Evolutionary conservation across 1,139 yeast species (phyloP).

Genomic region (Taphrina communis): DNA sequence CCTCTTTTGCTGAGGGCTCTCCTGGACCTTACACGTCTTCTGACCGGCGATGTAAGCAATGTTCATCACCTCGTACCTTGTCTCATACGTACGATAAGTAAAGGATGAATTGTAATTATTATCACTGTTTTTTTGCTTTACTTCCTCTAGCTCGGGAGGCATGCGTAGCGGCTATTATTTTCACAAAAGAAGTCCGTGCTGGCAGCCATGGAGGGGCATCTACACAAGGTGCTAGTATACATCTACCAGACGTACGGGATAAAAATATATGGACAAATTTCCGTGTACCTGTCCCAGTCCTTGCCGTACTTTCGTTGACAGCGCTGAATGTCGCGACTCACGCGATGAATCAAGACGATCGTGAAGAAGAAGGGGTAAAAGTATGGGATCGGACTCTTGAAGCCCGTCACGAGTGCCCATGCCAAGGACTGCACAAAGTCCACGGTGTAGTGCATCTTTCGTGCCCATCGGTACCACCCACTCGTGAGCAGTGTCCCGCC

Average conservation of each 20-base stretch:
- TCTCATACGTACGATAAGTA: neutral
- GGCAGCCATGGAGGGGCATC: neutral
- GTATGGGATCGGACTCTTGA: constrained; percentile 88
- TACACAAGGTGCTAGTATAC: neutral
- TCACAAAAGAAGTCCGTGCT: constrained; percentile 4
- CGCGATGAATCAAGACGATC: constrained; percentile 84
- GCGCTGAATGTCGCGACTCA: constrained; percentile 81
- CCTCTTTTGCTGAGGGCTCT: no score
- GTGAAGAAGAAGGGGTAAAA: constrained; percentile 92
- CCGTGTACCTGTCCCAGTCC: constrained; percentile 87
- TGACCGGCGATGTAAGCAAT: neutral
- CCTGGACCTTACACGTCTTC: no score
- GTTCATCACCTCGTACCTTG: neutral
- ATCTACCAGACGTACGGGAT: constrained; percentile 60
- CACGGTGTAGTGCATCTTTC: constrained; percentile 94
- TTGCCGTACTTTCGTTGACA: constrained; percentile 86
- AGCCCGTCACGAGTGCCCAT: constrained; percentile 93
- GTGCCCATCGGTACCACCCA: constrained; percentile 86
- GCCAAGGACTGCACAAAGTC: constrained; percentile 85
- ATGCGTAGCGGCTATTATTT: constrained; percentile 1
- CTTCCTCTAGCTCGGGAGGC: no score
- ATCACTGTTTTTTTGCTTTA: neutral
- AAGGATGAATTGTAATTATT: neutral
- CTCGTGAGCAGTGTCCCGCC: constrained; percentile 86
- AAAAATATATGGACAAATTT: constrained; percentile 88